Percentiles rank a stretch among this genome's conserved stretches.
Evolutionary conservation across 176 grass and related monocot genomes (phyloP).

Genomic region (Carex kokanica): DNA sequence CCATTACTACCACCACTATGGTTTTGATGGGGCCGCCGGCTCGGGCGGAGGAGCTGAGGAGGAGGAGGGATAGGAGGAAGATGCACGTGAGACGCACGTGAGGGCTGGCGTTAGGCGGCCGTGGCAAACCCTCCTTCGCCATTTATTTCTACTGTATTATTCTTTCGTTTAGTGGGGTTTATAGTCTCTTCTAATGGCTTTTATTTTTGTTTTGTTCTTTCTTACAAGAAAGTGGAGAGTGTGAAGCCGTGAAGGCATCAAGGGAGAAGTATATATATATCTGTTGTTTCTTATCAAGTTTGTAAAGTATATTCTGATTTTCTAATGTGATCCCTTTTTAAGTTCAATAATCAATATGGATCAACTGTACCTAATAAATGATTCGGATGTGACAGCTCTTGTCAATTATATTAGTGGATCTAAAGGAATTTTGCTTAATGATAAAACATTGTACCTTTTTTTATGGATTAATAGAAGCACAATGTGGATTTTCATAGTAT

Average conservation of each 20-base stretch:
- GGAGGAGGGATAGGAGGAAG: neutral
- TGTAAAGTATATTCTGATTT: neutral
- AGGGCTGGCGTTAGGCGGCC: neutral
- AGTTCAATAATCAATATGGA: too few relatives aligned
- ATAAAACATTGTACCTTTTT: neutral
- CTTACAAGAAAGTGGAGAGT: neutral
- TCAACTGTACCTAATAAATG: neutral
- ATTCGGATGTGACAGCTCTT: neutral
- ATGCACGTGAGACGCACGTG: neutral
- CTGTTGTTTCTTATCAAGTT: neutral
- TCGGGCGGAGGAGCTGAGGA: neutral
- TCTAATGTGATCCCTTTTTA: too few relatives aligned
- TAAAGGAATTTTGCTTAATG: neutral
- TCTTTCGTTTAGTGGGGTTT: neutral
- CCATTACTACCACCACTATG: constrained; percentile 91
- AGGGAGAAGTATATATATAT: neutral
- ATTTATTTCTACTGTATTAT: neutral
- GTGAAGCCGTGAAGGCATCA: neutral
- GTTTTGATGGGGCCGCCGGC: constrained; percentile 58
- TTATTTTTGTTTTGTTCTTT: neutral
- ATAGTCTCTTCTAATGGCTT: neutral
- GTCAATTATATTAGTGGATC: neutral
- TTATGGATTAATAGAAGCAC: neutral
- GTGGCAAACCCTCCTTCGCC: constrained; percentile 20
- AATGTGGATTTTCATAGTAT: neutral